These are phyloP conservation scores for Fusarium beomiforme DNA, from an alignment of 2,329 filamentous ascomycete species.

Conservation along the genomic window DNA sequence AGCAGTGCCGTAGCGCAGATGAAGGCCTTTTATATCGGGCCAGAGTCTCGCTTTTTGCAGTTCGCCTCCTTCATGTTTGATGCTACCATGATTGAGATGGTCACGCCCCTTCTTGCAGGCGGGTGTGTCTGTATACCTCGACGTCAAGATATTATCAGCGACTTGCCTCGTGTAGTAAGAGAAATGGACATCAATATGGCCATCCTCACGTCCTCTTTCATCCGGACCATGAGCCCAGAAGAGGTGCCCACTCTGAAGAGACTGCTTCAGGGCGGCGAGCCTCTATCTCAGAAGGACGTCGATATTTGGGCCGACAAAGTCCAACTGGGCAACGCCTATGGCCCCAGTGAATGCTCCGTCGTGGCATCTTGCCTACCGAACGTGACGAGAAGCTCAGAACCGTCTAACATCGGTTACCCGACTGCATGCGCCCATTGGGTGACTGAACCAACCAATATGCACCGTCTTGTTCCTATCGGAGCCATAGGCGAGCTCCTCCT, in stretches of 20 bases:
- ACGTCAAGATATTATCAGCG: constrained; percentile 25
- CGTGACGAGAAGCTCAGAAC: not conserved
- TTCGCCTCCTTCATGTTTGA: constrained; percentile 63
- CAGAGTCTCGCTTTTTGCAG: constrained; percentile 58
- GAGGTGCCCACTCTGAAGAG: not conserved
- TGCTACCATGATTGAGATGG: constrained; percentile 50
- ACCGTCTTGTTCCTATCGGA: constrained; percentile 1
- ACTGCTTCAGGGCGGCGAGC: not conserved
- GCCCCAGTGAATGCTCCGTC: constrained; percentile 8
- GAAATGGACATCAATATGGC: not conserved
- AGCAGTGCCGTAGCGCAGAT: constrained; percentile 53
- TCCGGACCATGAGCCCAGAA: not conserved
- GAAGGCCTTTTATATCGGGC: constrained; percentile 50
- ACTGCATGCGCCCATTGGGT: not conserved
- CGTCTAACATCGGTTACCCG: not conserved
- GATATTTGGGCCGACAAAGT: not conserved
- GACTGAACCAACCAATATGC: not conserved
- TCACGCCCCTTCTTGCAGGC: constrained; percentile 32
- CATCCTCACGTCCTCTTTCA: not conserved
- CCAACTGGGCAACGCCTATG: not conserved
- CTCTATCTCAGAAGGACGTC: not conserved
- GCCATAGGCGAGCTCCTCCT: not conserved
- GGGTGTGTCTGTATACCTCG: constrained; percentile 38
- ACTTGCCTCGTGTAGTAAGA: not conserved
- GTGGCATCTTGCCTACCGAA: not conserved